These are phyloP conservation scores for Bruguiera sexangula DNA, from an alignment of 345 rosid genomes.

Conservation along the genomic window DNA sequence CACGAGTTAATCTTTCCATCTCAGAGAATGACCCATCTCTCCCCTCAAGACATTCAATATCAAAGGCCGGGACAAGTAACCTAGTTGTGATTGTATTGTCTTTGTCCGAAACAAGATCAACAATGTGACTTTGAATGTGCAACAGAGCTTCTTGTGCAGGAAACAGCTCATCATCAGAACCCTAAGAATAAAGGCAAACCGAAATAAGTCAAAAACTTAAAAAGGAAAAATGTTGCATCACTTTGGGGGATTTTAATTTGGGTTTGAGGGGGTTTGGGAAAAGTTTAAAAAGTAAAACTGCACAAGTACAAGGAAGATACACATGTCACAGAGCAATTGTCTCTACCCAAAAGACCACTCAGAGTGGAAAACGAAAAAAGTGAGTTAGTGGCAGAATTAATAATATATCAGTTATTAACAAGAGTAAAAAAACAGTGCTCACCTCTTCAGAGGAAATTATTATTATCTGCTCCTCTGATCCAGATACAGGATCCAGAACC, in stretches of 20 bases:
- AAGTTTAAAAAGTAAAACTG: constrained; percentile 14
- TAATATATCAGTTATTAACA: not conserved
- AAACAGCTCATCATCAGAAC: constrained; percentile 90
- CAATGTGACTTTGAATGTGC: constrained; percentile 87
- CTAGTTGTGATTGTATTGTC: constrained; percentile 71
- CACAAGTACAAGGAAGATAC: constrained; percentile 6
- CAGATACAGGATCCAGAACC: constrained; percentile 71
- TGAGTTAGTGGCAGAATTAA: not conserved
- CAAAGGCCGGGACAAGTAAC: constrained; percentile 65
- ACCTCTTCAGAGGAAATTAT: constrained; percentile 95
- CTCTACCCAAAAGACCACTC: not conserved
- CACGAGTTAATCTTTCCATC: constrained; percentile 69
- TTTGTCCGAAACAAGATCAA: constrained; percentile 69
- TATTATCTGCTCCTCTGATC: constrained; percentile 86
- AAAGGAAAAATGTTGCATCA: constrained; percentile 4
- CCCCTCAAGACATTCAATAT: constrained; percentile 80
- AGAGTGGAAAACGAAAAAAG: constrained; percentile 9
- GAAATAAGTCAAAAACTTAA: constrained; percentile 17
- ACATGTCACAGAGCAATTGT: not conserved
- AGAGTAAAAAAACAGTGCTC: constrained; percentile 13
- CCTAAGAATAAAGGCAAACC: constrained; percentile 41
- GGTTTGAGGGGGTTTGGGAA: no score
- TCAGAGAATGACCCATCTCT: constrained; percentile 79
- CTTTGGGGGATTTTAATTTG: no score
- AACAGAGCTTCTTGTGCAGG: constrained; percentile 99